Evolutionary conservation across 2,329 filamentous ascomycete genomes (phyloP).

Genomic region (Pseudogymnoascus sp.): DNA sequence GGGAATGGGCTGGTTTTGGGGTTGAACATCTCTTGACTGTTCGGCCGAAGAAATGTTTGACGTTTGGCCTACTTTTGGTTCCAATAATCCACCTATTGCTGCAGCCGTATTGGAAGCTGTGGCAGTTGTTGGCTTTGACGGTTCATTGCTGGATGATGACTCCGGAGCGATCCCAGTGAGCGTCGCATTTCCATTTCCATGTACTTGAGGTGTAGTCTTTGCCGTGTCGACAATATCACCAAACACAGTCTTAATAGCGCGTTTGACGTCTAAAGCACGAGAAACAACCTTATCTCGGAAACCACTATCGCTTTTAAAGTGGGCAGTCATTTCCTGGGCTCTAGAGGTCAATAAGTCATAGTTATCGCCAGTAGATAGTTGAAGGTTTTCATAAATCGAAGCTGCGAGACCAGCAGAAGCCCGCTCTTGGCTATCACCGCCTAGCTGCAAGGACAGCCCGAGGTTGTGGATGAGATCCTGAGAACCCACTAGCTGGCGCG

Average conservation of each 20-base stretch:
- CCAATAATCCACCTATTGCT: background rate
- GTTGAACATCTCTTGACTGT: background rate
- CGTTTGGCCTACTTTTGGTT: conserved; percentile 2
- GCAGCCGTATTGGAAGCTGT: too few species aligned
- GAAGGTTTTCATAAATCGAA: background rate
- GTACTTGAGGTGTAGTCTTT: background rate
- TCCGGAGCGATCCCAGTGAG: background rate
- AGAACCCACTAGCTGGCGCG: background rate
- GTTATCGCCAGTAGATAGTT: background rate
- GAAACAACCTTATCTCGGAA: background rate
- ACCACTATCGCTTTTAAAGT: background rate
- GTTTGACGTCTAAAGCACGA: background rate
- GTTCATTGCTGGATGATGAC: background rate
- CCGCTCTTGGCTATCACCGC: background rate
- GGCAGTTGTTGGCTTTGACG: background rate
- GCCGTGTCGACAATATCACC: background rate
- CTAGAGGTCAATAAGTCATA: background rate
- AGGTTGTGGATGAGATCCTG: background rate
- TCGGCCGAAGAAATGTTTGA: background rate
- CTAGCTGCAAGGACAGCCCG: background rate
- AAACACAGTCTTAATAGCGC: background rate
- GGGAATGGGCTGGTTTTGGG: background rate
- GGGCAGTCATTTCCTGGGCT: background rate
- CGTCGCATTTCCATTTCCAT: background rate
- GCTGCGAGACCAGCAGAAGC: background rate